These are phyloP conservation scores for Otatea glauca DNA, from an alignment of 176 grass and related monocot species.

Conservation along the genomic window DNA sequence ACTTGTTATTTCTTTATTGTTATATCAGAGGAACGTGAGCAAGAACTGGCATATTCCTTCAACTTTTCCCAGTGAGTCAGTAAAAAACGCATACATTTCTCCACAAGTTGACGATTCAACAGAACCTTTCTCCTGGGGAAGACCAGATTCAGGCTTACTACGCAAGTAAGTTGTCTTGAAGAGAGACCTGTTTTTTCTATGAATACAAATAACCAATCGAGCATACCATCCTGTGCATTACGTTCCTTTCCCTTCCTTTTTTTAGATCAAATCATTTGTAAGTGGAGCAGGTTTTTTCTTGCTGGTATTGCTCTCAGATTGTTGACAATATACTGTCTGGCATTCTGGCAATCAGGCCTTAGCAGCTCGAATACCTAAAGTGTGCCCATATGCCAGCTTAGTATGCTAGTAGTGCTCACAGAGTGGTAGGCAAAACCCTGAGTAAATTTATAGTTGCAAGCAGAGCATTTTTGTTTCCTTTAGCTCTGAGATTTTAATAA, in stretches of 20 bases:
- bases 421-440: not conserved
- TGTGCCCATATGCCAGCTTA: conserved; percentile 4
- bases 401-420: not conserved
- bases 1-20: conserved; percentile 47
- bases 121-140: conserved; percentile 87
- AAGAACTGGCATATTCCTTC: conserved; percentile 96
- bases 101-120: conserved; percentile 92
- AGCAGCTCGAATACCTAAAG: not conserved
- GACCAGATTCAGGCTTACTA: conserved; percentile 84
- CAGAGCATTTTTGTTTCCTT: conserved; percentile 4
- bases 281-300: conserved; percentile 6
- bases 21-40: conserved; percentile 85
- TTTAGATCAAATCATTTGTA: conserved; percentile 13
- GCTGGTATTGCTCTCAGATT: not conserved
- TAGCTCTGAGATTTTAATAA: conserved; percentile 1
- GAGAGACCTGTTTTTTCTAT: conserved; percentile 4
- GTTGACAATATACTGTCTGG: conserved; percentile 14
- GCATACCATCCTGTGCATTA: not conserved
- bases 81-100: conserved; percentile 72
- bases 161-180: conserved; percentile 74
- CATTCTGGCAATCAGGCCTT: not conserved
- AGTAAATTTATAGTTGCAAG: not conserved
- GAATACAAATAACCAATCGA: not conserved
- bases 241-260: conserved; percentile 33
- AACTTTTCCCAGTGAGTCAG: conserved; percentile 82